Evolutionary conservation across 306 rosid species (phyloP).

Genomic region (Luffa aegyptiaca): DNA sequence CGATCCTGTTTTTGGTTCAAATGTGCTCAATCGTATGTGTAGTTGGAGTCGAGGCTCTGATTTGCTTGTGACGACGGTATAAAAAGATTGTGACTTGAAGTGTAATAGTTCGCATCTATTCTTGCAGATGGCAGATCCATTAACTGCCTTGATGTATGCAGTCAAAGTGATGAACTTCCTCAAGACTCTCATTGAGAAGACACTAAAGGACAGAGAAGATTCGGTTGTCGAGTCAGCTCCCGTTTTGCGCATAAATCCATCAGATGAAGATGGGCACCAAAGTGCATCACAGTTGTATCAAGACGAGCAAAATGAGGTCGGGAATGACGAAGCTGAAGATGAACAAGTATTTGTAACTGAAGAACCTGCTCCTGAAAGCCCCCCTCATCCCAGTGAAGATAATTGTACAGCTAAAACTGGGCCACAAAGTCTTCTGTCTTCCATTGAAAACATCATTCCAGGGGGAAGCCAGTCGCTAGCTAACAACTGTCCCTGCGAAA

Average conservation of each 20-base stretch:
- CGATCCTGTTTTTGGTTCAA: neutral
- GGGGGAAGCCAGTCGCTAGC: constrained; percentile 42
- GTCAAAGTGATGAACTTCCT: constrained; percentile 98
- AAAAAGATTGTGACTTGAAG: neutral
- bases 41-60: neutral
- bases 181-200: constrained; percentile 69
- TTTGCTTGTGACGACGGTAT: neutral
- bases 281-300: constrained; percentile 33
- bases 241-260: constrained; percentile 35
- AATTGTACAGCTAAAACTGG: constrained; percentile 24
- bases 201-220: constrained; percentile 70
- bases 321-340: constrained; percentile 33
- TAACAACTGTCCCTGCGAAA: constrained; percentile 55
- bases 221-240: constrained; percentile 49
- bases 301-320: constrained; percentile 23
- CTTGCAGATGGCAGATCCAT: constrained; percentile 84
- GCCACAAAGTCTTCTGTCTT: constrained; percentile 31
- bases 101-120: neutral
- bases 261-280: constrained; percentile 61
- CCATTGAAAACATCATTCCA: constrained; percentile 30
- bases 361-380: constrained; percentile 43
- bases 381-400: constrained; percentile 20
- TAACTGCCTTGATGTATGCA: constrained; percentile 96
- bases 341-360: constrained; percentile 29
- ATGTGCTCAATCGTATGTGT: neutral